Evolutionary conservation across 108 stramenopile genomes (phyloP).

Genomic region (Fragilaria crotonensis): DNA sequence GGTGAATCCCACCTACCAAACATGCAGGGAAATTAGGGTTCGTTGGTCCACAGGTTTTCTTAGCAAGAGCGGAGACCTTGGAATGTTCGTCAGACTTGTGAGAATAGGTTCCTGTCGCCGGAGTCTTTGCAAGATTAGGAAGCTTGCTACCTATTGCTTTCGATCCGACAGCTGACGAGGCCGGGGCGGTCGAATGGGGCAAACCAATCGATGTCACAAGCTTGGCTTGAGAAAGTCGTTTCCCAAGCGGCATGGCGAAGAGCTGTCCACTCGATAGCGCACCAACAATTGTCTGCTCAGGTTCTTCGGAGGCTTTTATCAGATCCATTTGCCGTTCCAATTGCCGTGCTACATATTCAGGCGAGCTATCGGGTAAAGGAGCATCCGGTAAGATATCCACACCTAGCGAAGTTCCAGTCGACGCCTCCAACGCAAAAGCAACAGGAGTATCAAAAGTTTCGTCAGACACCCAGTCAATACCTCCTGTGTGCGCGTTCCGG

Average conservation of each 20-base stretch:
- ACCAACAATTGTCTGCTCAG: constrained; percentile 49
- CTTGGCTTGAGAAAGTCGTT: constrained; percentile 7
- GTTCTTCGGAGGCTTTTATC: constrained; percentile 4
- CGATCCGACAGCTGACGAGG: constrained; percentile 5
- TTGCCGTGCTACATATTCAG: constrained; percentile 36
- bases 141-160: neutral
- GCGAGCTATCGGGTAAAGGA: constrained; percentile 25
- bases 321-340: constrained; percentile 41
- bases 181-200: constrained; percentile 15
- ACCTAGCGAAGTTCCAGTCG: constrained; percentile 35
- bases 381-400: constrained; percentile 79
- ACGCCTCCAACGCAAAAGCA: constrained; percentile 63
- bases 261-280: constrained; percentile 61
- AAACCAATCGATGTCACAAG: constrained; percentile 15
- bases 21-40: constrained; percentile 25
- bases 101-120: no score
- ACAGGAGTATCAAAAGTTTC: constrained; percentile 64
- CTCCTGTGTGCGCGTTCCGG: constrained; percentile 26
- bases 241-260: constrained; percentile 65
- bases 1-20: constrained; percentile 11
- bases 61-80: neutral
- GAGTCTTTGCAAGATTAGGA: no score
- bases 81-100: no score
- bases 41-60: constrained; percentile 18
- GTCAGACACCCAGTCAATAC: constrained; percentile 58